A percentile compares a stretch with the other conserved stretches of the same genome.
Conservation (phyloP, 768 basidiomycete genomes). For the Suillus luteus region DNA sequence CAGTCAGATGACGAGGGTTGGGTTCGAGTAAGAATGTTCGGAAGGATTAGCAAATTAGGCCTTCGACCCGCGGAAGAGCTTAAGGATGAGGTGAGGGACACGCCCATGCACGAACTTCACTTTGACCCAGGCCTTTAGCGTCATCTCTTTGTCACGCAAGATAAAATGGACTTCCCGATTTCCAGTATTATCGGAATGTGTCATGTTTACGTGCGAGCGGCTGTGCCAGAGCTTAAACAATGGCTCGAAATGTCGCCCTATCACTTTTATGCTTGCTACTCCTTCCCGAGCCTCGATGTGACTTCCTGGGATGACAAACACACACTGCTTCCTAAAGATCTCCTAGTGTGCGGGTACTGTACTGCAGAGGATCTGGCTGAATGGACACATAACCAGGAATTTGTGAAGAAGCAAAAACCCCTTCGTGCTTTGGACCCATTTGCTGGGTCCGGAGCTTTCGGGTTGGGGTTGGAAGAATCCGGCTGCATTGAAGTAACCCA, state of each 20-base stretch:
- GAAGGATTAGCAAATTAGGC: slow-evolving; percentile 44
- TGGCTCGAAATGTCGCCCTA: slow-evolving; percentile 56
- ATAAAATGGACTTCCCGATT: slow-evolving; percentile 34
- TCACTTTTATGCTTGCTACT: slow-evolving; percentile 60
- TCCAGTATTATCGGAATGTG: slow-evolving; percentile 50
- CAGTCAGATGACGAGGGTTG: slow-evolving; percentile 19
- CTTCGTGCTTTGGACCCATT: slow-evolving; percentile 45
- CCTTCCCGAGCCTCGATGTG: slow-evolving; percentile 45
- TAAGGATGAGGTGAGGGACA: slow-evolving; percentile 56
- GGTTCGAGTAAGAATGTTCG: slow-evolving; percentile 47
- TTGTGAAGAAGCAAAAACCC: slow-evolving; percentile 24
- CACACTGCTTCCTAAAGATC: slow-evolving; percentile 35
- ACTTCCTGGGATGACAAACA: slow-evolving; percentile 40
- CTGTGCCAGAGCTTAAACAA: slow-evolving; percentile 35
- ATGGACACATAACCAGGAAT: slow-evolving; percentile 36
- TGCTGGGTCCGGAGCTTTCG: slow-evolving; percentile 59
- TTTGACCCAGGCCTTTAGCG: slow-evolving; percentile 40
- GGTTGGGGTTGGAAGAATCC: slow-evolving; percentile 54
- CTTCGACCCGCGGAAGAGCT: slow-evolving; percentile 41
- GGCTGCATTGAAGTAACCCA: slow-evolving; percentile 62
- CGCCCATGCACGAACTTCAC: not conserved
- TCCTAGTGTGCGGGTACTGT: slow-evolving; percentile 53
- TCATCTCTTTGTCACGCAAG: slow-evolving; percentile 62
- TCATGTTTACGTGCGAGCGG: slow-evolving; percentile 43
- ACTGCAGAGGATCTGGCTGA: slow-evolving; percentile 31